Evolutionary conservation across 441 rosid genomes (phyloP).

Genomic region (Populus hybrid): DNA sequence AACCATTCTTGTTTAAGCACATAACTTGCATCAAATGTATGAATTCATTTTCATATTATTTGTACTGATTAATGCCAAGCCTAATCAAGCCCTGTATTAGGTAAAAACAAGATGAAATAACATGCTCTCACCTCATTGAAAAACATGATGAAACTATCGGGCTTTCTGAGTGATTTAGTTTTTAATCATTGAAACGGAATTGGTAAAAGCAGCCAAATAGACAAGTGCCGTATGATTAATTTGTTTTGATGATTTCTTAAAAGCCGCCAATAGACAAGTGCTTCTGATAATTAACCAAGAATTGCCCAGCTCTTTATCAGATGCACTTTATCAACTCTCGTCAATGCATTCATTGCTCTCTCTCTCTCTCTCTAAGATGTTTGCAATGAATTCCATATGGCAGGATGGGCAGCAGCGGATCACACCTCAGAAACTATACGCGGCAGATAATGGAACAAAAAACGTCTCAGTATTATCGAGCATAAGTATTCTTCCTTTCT

Average conservation of each 20-base stretch:
- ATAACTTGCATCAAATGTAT: conserved; percentile 2
- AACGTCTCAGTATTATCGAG: conserved; percentile 66
- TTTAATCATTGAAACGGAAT: neutral
- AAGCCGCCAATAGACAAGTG: neutral
- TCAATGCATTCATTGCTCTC: neutral
- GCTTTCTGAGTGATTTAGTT: neutral
- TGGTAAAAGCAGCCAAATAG: neutral
- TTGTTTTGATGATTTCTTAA: neutral
- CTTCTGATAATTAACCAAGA: neutral
- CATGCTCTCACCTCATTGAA: neutral
- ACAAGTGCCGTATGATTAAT: neutral
- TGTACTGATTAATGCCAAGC: neutral
- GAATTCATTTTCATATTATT: neutral
- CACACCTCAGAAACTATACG: conserved; percentile 62
- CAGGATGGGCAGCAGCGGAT: conserved; percentile 70
- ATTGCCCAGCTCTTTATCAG: neutral
- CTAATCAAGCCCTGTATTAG: neutral
- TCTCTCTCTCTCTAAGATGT: neutral
- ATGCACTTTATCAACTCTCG: neutral
- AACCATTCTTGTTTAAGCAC: neutral
- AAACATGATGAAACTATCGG: neutral
- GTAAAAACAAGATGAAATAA: neutral
- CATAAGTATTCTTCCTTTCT: conserved; percentile 67
- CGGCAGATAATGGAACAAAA: conserved; percentile 52
- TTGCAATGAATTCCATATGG: conserved; percentile 6